Base-by-base conservation (phyloP, 805 yeast species). In the Starmerella kuoi region DNA sequence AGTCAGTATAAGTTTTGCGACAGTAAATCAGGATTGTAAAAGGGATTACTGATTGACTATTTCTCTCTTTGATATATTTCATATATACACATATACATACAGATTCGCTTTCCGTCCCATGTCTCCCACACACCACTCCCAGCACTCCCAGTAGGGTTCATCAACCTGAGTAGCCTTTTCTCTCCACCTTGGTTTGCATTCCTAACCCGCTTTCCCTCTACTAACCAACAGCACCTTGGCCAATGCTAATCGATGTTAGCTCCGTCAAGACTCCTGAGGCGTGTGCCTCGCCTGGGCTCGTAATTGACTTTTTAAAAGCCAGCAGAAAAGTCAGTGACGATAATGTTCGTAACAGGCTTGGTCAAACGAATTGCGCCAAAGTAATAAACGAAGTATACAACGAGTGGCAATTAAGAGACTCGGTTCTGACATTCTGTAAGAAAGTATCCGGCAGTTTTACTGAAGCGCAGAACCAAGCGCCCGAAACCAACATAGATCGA, bases 301-400 rank as follows among this genome's bases (percentile, higher is more conserved):
- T 59, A 15, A 37, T 41, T 7, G 51, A 54, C 19, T 60, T 60
- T 42, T 42, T 60, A 21, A 36, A 52, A 3, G 46, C 50, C 12
- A 58, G 62, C n/a, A 44, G 63, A 4, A 44, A 48, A 27, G 38
- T 39, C 3, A 51, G 58, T 1, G 63, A 60, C 40, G 62, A 60
- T 38, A 52, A 52, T 20, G 38, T 60, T 20, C 47, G 49, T 8
- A 56, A 54, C 30, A 37, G 47, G 18, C 42, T 60, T 15, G 58
- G 58, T 6, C 50, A 58, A 30, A 46, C 51, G 5, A 45, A 47
- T 7, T 52, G 58, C 33, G 51, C 28, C 25, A 27, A 37, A 26
- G 47, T 36, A 14, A n/a, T 52, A 4, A 27, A 37, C 3, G 44
- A 42, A 12, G 41, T 51, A 9, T 45, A 41, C 37, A 21, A 24